phyloP scores from a whole-genome alignment of 805 yeast species.

The Ogataea pilisensis region DNA sequence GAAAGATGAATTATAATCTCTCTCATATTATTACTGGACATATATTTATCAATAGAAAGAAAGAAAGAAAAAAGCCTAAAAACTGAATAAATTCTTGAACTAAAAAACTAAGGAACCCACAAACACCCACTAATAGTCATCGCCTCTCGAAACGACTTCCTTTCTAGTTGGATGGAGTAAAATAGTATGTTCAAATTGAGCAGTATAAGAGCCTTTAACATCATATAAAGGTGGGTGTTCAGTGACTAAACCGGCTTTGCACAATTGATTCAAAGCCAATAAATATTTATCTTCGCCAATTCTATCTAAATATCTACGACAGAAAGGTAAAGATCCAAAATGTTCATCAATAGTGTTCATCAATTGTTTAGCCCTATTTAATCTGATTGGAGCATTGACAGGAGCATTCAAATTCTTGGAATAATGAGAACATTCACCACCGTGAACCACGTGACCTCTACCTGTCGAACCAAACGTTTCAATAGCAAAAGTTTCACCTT shows the following conservation, averaged over 20 bases:
- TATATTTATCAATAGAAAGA: no score
- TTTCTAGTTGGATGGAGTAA: constrained; percentile 85
- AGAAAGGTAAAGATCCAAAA: constrained; percentile 95
- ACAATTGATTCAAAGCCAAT: constrained; percentile 79
- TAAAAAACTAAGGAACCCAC: no score
- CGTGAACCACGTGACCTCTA: constrained; percentile 76
- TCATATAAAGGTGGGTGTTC: constrained; percentile 95
- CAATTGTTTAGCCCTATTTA: constrained; percentile 66
- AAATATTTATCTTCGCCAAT: constrained; percentile 89
- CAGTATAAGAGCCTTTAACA: constrained; percentile 80
- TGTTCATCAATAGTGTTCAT: constrained; percentile 67
- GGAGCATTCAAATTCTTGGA: constrained; percentile 56
- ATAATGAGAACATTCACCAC: constrained; percentile 95
- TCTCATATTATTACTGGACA: no score
- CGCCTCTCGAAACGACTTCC: constrained; percentile 94
- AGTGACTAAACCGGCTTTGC: constrained; percentile 79
- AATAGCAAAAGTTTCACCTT: constrained; percentile 96
- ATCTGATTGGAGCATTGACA: constrained; percentile 46
- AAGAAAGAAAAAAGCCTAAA: no score
- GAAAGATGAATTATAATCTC: no score
- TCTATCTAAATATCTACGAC: constrained; percentile 90
- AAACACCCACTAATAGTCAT: constrained; percentile 69
- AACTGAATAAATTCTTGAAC: no score
- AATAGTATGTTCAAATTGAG: constrained; percentile 94
- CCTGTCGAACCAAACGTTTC: constrained; percentile 99